phyloP scores from a whole-genome alignment of 1,139 yeast species.

The Suhomyces yuchorum region DNA sequence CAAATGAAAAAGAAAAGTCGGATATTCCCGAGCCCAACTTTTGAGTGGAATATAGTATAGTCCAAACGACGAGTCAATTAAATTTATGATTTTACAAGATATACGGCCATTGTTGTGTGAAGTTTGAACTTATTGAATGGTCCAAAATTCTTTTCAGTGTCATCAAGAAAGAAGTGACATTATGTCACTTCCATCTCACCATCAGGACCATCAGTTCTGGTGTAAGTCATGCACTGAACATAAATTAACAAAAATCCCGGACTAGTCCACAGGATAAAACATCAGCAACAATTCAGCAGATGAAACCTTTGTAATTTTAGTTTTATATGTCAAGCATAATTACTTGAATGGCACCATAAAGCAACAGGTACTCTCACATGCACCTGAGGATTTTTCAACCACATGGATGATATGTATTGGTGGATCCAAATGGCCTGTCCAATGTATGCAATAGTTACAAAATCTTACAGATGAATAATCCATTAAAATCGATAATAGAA shows the following conservation, averaged over 20 bases:
- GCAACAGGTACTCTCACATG: background rate
- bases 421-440: background rate
- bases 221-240: background rate
- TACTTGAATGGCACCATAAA: background rate
- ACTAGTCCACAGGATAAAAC: background rate
- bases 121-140: too few relatives aligned
- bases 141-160: too few relatives aligned
- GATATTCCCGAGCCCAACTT: background rate
- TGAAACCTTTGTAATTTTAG: background rate
- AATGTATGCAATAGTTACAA: background rate
- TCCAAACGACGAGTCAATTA: too few relatives aligned
- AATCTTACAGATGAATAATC: background rate
- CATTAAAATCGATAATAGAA: background rate
- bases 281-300: background rate
- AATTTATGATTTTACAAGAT: too few relatives aligned
- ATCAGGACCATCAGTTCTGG: background rate
- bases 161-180: too few relatives aligned
- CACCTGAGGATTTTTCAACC: background rate
- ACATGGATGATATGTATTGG: background rate
- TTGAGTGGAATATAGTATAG: background rate
- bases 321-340: background rate
- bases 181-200: too few relatives aligned
- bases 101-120: too few relatives aligned
- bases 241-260: background rate
- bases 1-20: slow-evolving; percentile 5